Evolutionary conservation across 202 grass and related monocot genomes (phyloP).

Genomic region (Elaeis oleifera): DNA sequence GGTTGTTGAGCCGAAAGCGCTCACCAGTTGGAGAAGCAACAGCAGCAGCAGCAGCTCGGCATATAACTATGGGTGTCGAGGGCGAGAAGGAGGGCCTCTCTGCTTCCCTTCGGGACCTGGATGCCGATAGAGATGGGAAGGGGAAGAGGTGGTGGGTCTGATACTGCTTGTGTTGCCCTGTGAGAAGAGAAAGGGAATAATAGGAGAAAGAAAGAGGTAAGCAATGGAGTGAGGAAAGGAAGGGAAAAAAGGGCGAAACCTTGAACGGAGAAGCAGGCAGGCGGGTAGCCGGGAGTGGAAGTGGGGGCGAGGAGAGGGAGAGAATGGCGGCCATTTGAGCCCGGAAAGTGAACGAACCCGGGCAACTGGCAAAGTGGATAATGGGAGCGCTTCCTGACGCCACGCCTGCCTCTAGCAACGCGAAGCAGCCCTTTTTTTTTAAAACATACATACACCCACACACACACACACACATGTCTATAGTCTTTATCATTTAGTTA

Average conservation of each 20-base stretch:
- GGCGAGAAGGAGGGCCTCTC: not conserved
- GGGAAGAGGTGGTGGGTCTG: not conserved
- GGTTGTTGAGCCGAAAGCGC: conserved; percentile 80
- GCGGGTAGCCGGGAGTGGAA: not conserved
- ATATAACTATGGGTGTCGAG: conserved; percentile 28
- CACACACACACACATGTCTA: no score
- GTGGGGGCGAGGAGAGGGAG: conserved; percentile 38
- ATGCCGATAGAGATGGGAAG: not conserved
- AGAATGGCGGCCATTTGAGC: conserved; percentile 51
- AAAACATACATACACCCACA: no score
- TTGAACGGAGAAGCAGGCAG: conserved; percentile 37
- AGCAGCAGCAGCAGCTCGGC: conserved; percentile 30
- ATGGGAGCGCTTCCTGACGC: not conserved
- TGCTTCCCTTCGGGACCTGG: conserved; percentile 1
- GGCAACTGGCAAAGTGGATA: conserved; percentile 29
- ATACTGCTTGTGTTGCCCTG: conserved; percentile 26
- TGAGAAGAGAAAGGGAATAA: conserved; percentile 13
- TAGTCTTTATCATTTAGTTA: no score
- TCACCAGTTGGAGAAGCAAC: conserved; percentile 12
- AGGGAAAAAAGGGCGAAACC: conserved; percentile 17
- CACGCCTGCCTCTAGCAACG: no score
- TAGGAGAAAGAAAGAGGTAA: not conserved
- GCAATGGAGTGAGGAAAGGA: not conserved
- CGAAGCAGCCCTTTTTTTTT: no score
- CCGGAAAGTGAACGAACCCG: conserved; percentile 12